Percentiles rank a stretch among this genome's conserved stretches.
phyloP scores from a whole-genome alignment of 345 rosid species.

The Aquilaria yunnanensis region DNA sequence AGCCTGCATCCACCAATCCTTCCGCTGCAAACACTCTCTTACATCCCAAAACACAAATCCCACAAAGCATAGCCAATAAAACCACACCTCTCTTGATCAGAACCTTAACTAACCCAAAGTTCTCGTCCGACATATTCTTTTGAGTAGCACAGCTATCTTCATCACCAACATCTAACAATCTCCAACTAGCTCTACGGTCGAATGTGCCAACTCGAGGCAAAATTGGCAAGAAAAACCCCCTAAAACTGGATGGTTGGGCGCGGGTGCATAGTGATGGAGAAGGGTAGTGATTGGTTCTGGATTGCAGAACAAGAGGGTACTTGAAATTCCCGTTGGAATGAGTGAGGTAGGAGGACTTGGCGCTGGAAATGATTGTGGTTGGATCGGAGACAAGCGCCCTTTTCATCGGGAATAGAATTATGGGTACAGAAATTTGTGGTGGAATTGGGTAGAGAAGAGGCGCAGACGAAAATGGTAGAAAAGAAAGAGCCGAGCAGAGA shows the following conservation, averaged over 20 bases:
- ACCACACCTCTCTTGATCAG: slow-evolving; percentile 43
- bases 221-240: slow-evolving; percentile 14
- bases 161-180: slow-evolving; percentile 18
- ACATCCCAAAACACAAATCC: slow-evolving; percentile 49
- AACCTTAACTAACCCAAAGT: slow-evolving; percentile 33
- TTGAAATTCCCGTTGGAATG: too few relatives aligned
- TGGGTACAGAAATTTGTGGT: too few relatives aligned
- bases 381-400: too few relatives aligned
- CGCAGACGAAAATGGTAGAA: too few relatives aligned
- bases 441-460: too few relatives aligned
- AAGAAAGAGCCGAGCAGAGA: too few relatives aligned
- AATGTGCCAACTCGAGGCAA: slow-evolving; percentile 12
- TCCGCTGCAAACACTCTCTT: slow-evolving; percentile 61
- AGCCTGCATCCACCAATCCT: slow-evolving; percentile 57
- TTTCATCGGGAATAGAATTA: too few relatives aligned
- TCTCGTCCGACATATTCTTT: slow-evolving; percentile 11
- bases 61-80: slow-evolving; percentile 61
- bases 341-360: too few relatives aligned
- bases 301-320: too few relatives aligned
- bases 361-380: too few relatives aligned
- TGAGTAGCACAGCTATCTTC: slow-evolving; percentile 19
- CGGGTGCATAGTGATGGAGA: neutral
- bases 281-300: neutral
- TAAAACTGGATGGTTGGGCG: slow-evolving; percentile 8
- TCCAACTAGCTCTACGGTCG: slow-evolving; percentile 19